A percentile compares a stretch with the other conserved stretches of the same genome.
Conservation (phyloP, 2,329 filamentous ascomycete species). For the Lomentospora prolificans region DNA sequence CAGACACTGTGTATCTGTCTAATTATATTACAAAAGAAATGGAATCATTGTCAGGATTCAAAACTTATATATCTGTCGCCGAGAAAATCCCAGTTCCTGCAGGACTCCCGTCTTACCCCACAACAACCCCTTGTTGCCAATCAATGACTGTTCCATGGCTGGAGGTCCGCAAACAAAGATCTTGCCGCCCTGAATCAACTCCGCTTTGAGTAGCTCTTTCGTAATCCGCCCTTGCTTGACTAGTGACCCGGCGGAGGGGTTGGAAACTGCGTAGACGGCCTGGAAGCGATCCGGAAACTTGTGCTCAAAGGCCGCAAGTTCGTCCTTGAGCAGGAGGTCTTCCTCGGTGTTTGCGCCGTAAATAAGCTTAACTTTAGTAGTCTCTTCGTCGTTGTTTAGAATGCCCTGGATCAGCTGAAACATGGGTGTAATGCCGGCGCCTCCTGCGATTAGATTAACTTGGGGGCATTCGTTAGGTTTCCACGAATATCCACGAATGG, state of each 20-base stretch:
- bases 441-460: constrained; percentile 59
- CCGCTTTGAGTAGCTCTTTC: constrained; percentile 42
- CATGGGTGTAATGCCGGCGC: constrained; percentile 63
- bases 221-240: constrained; percentile 48
- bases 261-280: constrained; percentile 47
- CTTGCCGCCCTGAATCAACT: constrained; percentile 36
- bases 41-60: constrained; percentile 16
- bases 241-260: constrained; percentile 28
- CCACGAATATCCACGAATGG: constrained; percentile 46
- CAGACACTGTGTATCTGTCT: too few species aligned
- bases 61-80: constrained; percentile 50
- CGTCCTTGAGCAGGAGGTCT: constrained; percentile 46
- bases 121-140: constrained; percentile 25
- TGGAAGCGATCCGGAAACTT: constrained; percentile 46
- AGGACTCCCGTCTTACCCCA: constrained; percentile 37
- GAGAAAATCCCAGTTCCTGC: constrained; percentile 44
- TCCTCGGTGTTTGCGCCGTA: constrained; percentile 56
- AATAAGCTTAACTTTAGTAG: constrained; percentile 53
- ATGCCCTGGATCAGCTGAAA: constrained; percentile 56
- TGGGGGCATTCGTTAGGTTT: constrained; percentile 36
- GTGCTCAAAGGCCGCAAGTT: constrained; percentile 43
- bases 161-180: constrained; percentile 63
- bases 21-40: too few species aligned
- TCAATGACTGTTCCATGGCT: constrained; percentile 50
- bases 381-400: constrained; percentile 49